Percentiles rank a stretch among this genome's conserved stretches.
These are phyloP conservation scores for Apiotrichum sp. DNA, from an alignment of 1,284 basidiomycete species.

Conservation along the genomic window DNA sequence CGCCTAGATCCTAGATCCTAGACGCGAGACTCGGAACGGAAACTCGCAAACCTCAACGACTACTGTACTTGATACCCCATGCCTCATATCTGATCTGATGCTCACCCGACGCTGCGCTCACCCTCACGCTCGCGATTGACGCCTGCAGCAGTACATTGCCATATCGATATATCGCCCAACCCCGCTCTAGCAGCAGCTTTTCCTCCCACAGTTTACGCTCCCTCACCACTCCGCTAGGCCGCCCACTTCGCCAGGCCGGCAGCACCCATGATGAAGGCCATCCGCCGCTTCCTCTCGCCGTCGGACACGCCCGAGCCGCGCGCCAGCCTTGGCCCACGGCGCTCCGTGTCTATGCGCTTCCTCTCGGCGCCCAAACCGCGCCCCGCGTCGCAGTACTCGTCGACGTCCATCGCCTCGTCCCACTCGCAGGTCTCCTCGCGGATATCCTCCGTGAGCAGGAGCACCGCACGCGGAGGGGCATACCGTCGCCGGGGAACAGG, in stretches of 20 bases:
- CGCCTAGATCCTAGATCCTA: no score
- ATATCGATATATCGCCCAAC: no score
- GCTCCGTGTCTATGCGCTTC: slow-evolving; percentile 1
- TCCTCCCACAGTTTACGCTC: no score
- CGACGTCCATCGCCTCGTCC: background rate
- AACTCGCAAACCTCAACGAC: no score
- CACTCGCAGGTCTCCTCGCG: background rate
- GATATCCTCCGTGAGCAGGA: background rate
- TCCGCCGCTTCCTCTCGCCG: slow-evolving; percentile 2
- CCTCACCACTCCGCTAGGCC: no score
- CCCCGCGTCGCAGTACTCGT: background rate
- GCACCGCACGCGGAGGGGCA: background rate
- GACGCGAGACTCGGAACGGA: no score
- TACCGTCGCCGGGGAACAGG: background rate
- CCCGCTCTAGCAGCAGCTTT: no score
- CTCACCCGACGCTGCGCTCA: no score
- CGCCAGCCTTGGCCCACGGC: background rate
- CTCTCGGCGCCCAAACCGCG: background rate
- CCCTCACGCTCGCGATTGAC: no score
- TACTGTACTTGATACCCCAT: no score
- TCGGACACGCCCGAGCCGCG: background rate
- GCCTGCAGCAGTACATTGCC: no score
- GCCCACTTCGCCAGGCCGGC: background rate
- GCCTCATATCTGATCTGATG: no score
- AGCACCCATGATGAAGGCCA: background rate